Base-by-base conservation (phyloP, 1,284 basidiomycete genomes). In the Ustanciosporium gigantosporum region DNA sequence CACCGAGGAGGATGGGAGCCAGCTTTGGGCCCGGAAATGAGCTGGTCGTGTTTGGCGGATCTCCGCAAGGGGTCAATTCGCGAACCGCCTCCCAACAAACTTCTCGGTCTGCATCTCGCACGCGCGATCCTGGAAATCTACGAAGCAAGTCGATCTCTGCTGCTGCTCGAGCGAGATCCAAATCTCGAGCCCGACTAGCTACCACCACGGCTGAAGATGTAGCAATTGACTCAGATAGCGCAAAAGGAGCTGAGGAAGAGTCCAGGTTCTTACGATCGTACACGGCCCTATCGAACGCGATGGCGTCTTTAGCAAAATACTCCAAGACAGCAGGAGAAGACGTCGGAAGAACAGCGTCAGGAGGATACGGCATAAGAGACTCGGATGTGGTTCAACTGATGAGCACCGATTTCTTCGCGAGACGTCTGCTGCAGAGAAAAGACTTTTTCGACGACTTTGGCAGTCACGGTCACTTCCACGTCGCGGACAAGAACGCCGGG, bases 321-420 rank as follows among this genome's bases (percentile, higher is more conserved):
- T 58, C 60, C 20, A 29, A 49, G 25, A 58, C 32, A 15, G 49
- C 59, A 5, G 50, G 47, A 25, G 42, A 58, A 25, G 61, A 46
- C 31, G 43, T 46, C 2, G 50, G 51, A 16, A 21, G 11, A 16
- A 17, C 19, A 9, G 14, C 36, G 6, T 32, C 49, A 3, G 52
- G 53, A 0, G 66, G 61, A 23, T 46, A 65, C 25, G 56, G 61
- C 16, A 48, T 68, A 7, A 50, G 62, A 27, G 71, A 71, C 22
- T 64, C 59, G 15, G 71, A 73, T 31, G 60, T 73, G 15, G 57
- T 73, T 9, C 69, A 69, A 47, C 46, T 73, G 37, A 62, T 68
- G 65, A 68, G 68, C 41, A 52, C 46, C 25, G 68, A 70, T 40
- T 64, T 70, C 27, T 65, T 65, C 36, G 60, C 60, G 3, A 34